Evolutionary conservation across 2,329 filamentous ascomycete genomes (phyloP), one percentile per base, ranked within the genome.

Genomic region (Chaetoscypha palmicola): DNA sequence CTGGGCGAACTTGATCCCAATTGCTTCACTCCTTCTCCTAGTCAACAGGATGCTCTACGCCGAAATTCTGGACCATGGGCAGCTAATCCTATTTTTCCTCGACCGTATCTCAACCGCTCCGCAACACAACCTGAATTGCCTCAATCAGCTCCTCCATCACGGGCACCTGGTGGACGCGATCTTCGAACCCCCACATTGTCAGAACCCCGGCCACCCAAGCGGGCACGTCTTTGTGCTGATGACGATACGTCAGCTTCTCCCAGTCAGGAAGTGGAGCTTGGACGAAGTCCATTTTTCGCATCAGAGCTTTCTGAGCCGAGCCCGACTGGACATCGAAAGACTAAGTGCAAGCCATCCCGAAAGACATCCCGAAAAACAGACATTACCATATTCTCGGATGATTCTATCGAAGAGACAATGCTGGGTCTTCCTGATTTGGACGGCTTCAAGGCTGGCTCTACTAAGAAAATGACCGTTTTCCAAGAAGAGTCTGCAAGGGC

Each of bases 1-100:
- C 67, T 86, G 45, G 78, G 76, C 16, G 81, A 86, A 58, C 65
- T 86, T 17, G 79, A 84, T 58, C 76, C 78, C 0, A 86, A 86
- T 57, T 73, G 68, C 48, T 79, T 86, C 57, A 80, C 76, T 1
- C 77, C 76, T 17, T 83, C 81, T 7, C 79, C 79, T 16, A 81
- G 72, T 53, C 81, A 84, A 56, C 76, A 78, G 58, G 67, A 68
- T 20, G 61, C 81, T 9, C 62, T 84, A 19, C 66, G 75, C 47
- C 66, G 71, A 32, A 73, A 80, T 57, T 64, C 66, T 38, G 66
- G 59, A 17, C 71, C 73, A 10, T 83, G 78, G 79, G 66, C 69
- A 38, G 68, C 76, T 21, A 70, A 68, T 32, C 66, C 71, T 41
- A 69, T 68, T 21, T n/a, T n/a, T n/a, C 67, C 47, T 58, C 54